Evolutionary conservation across 306 rosid species (phyloP), one percentile per base, ranked within the genome.

Genomic region (Vachellia pachyceras): DNA sequence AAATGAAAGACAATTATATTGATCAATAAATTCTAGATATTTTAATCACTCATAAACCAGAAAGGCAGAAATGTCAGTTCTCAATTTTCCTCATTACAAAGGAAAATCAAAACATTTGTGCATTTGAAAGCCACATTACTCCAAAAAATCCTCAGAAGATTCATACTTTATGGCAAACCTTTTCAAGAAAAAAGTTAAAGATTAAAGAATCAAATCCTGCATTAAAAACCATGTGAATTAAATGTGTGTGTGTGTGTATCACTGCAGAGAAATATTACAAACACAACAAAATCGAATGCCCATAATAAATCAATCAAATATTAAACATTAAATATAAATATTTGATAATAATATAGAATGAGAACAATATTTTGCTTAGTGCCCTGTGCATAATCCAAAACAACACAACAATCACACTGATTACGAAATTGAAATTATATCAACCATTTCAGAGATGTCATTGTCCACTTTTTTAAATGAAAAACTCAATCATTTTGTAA

Each of bases 151-250:
- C 13, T 22, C 33, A 7, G 14, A 23, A 58, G 15, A 22, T 10
- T 22, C 36, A 58, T 3, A 25, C 10, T 23, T 23, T 58, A 22
- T 58, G 3, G 22, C 36, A 58, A 58, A 58, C 15, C 5, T 25
- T 58, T 58, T 3, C 65, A 58, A 58, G 1, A 1, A 36, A 36
- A n/a, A 70, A 37, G 17, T 23, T 3, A 58, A 41, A 12, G 36
- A 70, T 52, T 36, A 79, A 67, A 9, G 20, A 63, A 20, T 75
- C 23, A 42, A 13, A 70, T 57, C 60, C 25, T 55, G 63, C 63
- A 55, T 9, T 55, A 20, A 20, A 55, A 55, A 23, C 10, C 6
- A 7, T 10, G 36, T 3, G 5, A 3, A 58, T 22, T 8, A 58
- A 9, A 58, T 10, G n/a, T n/a, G n/a, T n/a, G n/a, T n/a, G n/a